Evolutionary conservation across 257 asterid genomes (phyloP), one percentile per base, ranked within the genome.

Genomic region (Solanum chmielewskii): DNA sequence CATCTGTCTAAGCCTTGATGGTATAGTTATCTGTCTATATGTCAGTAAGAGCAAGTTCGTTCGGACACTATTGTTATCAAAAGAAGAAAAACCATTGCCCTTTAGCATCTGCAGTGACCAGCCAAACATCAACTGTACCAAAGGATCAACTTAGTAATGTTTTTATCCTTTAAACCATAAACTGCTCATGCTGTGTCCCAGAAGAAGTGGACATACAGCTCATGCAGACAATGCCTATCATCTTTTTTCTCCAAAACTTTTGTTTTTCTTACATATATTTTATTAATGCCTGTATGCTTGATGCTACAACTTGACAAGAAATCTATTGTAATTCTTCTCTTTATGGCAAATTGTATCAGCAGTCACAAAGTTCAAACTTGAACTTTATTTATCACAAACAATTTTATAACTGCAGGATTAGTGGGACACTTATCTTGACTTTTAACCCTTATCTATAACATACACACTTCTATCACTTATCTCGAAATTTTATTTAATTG

Each of bases 161-260:
- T 86, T 86, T 39, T 86, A 73, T 86, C 87, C 84, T 45, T 41
- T 70, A 69, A 85, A 41, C 69, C 87, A 71, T 14, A 70, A 68
- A 66, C 64, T 27, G 20, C 27, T 64, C 69, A 44, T 85, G 37
- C 82, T 5, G 29, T 85, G 83, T 68, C 33, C 74, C 83, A 73
- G 45, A 70, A 73, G 47, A 21, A 33, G 88, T 73, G 82, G 83
- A 21, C 82, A 71, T 85, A 49, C 74, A 86, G 73, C 84, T 86
- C 88, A 86, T 71, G 83, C 70, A 71, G 59, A 52, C 39, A 39
- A 20, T 86, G 81, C 44, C 41, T 16, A 31, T 69, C 33, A 86
- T 47, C 84, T 74, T 73, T 80, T 27, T 3, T 8, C 60, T 25
- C 6, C 39, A 45, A 44, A 16, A 27, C 6, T 77, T 29, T 29